Evolutionary conservation across 1,139 yeast species (phyloP).

Genomic region (Yamadazyma siamensis): DNA sequence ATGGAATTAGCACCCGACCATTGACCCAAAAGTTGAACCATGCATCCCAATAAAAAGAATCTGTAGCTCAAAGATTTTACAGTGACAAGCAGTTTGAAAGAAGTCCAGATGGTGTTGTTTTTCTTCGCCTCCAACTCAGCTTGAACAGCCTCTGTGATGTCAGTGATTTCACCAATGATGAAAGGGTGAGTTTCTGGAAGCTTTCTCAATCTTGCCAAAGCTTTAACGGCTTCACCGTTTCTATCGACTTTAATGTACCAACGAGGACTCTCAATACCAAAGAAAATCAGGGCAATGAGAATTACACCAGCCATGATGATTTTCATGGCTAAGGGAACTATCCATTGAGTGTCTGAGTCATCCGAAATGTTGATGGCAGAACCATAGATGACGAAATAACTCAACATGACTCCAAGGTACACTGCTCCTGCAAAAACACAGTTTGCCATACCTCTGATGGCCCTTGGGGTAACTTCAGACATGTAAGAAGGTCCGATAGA

Average conservation of each 20-base stretch:
- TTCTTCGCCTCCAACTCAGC: slow-evolving; percentile 28
- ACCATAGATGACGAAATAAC: slow-evolving; percentile 42
- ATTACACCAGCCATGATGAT: slow-evolving; percentile 32
- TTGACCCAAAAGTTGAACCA: slow-evolving; percentile 49
- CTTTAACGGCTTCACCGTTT: slow-evolving; percentile 25
- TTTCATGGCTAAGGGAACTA: slow-evolving; percentile 29
- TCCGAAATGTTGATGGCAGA: slow-evolving; percentile 25
- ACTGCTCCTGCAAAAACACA: slow-evolving; percentile 49
- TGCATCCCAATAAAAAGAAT: slow-evolving; percentile 35
- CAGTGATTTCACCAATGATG: slow-evolving; percentile 44
- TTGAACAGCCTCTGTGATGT: slow-evolving; percentile 38
- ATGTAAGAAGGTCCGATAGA: slow-evolving; percentile 50
- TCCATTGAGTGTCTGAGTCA: slow-evolving; percentile 25
- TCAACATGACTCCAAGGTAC: slow-evolving; percentile 46
- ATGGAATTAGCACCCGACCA: slow-evolving; percentile 59
- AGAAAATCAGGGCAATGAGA: slow-evolving; percentile 25
- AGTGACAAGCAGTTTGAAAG: slow-evolving; percentile 29
- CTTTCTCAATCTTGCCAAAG: slow-evolving; percentile 40
- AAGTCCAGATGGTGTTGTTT: slow-evolving; percentile 21
- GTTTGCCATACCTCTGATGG: slow-evolving; percentile 44
- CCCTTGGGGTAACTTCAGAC: slow-evolving; percentile 45
- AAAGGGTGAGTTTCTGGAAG: slow-evolving; percentile 45
- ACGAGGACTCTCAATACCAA: slow-evolving; percentile 34
- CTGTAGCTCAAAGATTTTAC: slow-evolving; percentile 35
- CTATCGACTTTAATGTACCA: slow-evolving; percentile 33